Evolutionary conservation across 2,329 filamentous ascomycete species (phyloP).

Genomic region (Lasiodiplodia citricola): DNA sequence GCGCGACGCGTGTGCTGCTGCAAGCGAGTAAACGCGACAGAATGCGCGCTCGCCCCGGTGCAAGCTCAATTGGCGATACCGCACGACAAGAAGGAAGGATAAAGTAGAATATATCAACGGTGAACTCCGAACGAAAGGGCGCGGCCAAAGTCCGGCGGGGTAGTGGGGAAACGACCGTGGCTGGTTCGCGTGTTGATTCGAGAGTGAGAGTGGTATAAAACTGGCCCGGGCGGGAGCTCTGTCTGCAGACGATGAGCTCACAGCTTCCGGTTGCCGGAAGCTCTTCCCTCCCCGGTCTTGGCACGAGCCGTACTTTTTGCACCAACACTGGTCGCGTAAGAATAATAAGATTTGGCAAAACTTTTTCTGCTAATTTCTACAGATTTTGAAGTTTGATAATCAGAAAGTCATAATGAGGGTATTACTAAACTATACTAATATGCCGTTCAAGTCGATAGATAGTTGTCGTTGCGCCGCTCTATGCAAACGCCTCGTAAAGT

Average conservation of each 20-base stretch:
- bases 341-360: no score
- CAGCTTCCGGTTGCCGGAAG: neutral
- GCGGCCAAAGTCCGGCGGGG: neutral
- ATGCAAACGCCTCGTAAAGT: neutral
- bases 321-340: neutral
- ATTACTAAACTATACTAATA: neutral
- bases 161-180: neutral
- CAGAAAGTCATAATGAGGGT: neutral
- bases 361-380: neutral
- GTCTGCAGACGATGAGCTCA: neutral
- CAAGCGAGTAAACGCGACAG: neutral
- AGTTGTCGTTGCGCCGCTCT: neutral
- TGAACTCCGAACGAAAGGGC: neutral
- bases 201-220: neutral
- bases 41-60: neutral
- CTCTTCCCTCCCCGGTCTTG: neutral
- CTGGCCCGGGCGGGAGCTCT: conserved; percentile 3
- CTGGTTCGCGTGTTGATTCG: neutral
- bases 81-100: no score
- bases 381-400: neutral
- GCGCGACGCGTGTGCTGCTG: neutral
- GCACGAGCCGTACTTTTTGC: neutral
- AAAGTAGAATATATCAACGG: neutral
- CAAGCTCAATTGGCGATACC: neutral
- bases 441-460: neutral